Base-by-base conservation (phyloP, 352 stramenopile species). In the Globisporangium nunn region DNA sequence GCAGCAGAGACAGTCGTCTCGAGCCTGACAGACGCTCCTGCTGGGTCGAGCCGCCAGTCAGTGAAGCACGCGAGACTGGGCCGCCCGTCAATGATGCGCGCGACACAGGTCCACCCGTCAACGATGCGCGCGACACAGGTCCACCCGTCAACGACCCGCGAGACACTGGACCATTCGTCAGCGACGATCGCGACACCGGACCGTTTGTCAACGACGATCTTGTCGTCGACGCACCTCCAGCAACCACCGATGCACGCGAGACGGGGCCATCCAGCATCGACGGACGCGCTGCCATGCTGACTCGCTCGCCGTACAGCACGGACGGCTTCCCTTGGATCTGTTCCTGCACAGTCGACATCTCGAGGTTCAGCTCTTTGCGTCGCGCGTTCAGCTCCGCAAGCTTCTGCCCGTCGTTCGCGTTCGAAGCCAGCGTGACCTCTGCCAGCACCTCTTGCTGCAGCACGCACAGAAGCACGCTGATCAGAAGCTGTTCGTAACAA, bases 331-430 rank as follows among this genome's bases (percentile, higher is more conserved):
- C 44, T 23, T 54, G 58, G 15, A 63, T 45, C 52, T 63, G 58
- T 23, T 91, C 77, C 56, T 93, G 80, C 18, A 88, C 66, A 2
- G 74, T 59, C 57, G 79, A 79, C 66, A 91, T 85, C 59, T 93
- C 82, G 37, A 87, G 66, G 56, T 93, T 93, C 17, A 93, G 57
- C 43, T 84, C 65, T 5, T 81, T 52, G 39, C 82, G 82, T 1
- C 72, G 75, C 5, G 59, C 72, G 45, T 78, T 82, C 30, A 93
- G 55, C 30, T 84, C 63, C 10, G 56, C 62, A 50, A 85, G 72
- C 12, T 74, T 59, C 46, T 41, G 58, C 0, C 74, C 66, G 35
- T 93, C 71, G 48, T 85, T 85, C 11, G 78, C 71, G 37, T 67
- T 71, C 33, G 78, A 67, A 10, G 80, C 75, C 53, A 78, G 74